Evolutionary conservation across 1,139 yeast species (phyloP).

Genomic region (Diutina rugosa): DNA sequence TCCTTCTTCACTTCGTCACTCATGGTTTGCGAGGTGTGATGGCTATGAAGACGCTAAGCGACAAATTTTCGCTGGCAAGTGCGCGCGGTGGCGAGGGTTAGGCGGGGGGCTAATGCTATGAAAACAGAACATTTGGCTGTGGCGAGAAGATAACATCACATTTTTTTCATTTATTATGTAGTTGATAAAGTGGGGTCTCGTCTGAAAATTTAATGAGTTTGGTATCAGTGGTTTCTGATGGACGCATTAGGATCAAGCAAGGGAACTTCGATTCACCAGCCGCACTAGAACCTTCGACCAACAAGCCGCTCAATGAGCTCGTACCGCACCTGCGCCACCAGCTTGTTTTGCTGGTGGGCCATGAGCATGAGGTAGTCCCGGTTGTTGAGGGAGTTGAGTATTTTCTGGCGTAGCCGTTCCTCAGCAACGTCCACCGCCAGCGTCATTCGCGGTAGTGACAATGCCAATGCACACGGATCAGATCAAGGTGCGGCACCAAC

Average conservation of each 20-base stretch:
- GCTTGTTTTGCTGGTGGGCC: conserved; percentile 30
- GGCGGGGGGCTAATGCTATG: neutral
- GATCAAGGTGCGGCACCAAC: too few species aligned
- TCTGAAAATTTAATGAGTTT: too few species aligned
- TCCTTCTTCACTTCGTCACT: conserved; percentile 1
- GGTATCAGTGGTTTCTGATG: too few species aligned
- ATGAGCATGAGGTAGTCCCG: conserved; percentile 28
- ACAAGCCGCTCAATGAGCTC: conserved; percentile 16
- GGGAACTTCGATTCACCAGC: neutral
- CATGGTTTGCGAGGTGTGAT: neutral
- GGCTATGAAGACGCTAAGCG: neutral
- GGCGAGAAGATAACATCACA: too few species aligned
- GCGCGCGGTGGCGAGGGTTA: neutral
- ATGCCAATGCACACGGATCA: too few species aligned
- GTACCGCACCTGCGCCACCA: conserved; percentile 30
- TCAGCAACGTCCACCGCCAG: conserved; percentile 16
- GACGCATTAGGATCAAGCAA: too few species aligned
- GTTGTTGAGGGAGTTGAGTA: conserved; percentile 30
- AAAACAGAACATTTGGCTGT: too few species aligned
- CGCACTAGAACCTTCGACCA: conserved; percentile 3
- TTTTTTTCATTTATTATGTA: neutral
- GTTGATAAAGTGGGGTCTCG: too few species aligned
- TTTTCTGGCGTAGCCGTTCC: conserved; percentile 24
- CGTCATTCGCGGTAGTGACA: neutral
- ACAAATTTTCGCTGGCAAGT: neutral